Percentiles rank a stretch among this genome's conserved stretches.
phyloP scores from a whole-genome alignment of 305 asterid genomes.

The Fraxinus dipetala region DNA sequence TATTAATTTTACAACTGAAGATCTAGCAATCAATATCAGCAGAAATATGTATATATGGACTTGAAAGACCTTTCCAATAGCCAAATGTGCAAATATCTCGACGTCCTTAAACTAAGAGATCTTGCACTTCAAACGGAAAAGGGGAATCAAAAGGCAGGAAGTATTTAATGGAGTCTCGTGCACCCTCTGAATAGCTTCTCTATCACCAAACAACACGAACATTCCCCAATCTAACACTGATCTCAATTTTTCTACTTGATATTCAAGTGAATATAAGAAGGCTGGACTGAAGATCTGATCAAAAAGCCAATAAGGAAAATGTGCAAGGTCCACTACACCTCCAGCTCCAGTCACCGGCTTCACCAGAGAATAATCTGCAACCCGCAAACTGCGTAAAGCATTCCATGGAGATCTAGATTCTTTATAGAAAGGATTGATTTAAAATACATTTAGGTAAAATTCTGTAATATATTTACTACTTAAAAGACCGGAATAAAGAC shows the following conservation, averaged over 20 bases:
- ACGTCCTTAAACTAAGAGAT: slow-evolving; percentile 24
- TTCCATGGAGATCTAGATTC: slow-evolving; percentile 52
- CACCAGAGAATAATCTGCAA: slow-evolving; percentile 47
- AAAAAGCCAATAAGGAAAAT: slow-evolving; percentile 26
- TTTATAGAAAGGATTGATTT: slow-evolving; percentile 42
- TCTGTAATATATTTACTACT: slow-evolving; percentile 15
- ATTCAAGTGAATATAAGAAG: slow-evolving; percentile 21
- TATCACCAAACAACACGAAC: slow-evolving; percentile 29
- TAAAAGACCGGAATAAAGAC: slow-evolving; percentile 16
- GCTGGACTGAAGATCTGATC: slow-evolving; percentile 35
- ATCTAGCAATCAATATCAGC: slow-evolving; percentile 23
- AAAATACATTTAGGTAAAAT: slow-evolving; percentile 31
- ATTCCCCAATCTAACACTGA: slow-evolving; percentile 25
- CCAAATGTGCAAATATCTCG: slow-evolving; percentile 31
- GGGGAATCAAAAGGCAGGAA: slow-evolving; percentile 25
- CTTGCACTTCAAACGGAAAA: slow-evolving; percentile 26
- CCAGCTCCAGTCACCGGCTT: slow-evolving; percentile 55
- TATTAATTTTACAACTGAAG: slow-evolving; percentile 20
- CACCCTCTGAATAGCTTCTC: slow-evolving; percentile 26
- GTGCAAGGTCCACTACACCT: slow-evolving; percentile 43
- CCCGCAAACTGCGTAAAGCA: slow-evolving; percentile 56
- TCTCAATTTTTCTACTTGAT: slow-evolving; percentile 26
- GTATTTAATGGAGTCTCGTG: slow-evolving; percentile 23
- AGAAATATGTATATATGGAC: slow-evolving; percentile 20
- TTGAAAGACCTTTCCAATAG: slow-evolving; percentile 26